Percentiles rank a stretch among this genome's conserved stretches.
phyloP scores from a whole-genome alignment of 2,329 filamentous ascomycete species.

The Myriosclerotinia curreyana region DNA sequence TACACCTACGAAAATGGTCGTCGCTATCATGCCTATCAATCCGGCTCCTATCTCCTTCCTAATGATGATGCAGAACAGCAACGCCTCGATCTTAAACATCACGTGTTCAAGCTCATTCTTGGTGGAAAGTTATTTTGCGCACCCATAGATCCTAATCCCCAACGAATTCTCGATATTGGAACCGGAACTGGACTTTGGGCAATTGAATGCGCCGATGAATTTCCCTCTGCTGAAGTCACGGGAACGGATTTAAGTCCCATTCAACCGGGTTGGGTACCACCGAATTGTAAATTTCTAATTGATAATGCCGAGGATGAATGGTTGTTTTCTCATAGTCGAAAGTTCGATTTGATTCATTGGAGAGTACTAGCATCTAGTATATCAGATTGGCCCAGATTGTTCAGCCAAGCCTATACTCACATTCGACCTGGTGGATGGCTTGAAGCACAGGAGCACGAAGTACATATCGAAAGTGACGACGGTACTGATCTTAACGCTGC shows the following conservation, averaged over 20 bases:
- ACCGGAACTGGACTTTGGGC: conserved; percentile 60
- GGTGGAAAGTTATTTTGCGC: conserved; percentile 47
- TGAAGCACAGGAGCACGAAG: conserved; percentile 54
- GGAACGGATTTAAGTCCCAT: conserved; percentile 59
- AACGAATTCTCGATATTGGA: conserved; percentile 55
- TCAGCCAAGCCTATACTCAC: conserved; percentile 48
- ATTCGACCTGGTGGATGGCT: conserved; percentile 55
- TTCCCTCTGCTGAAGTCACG: conserved; percentile 46
- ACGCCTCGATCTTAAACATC: conserved; percentile 51
- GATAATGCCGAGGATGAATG: conserved; percentile 59
- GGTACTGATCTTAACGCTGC: conserved; percentile 43
- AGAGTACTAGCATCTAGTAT: conserved; percentile 56
- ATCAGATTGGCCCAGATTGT: conserved; percentile 52
- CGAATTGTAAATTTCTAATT: conserved; percentile 59
- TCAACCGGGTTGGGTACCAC: conserved; percentile 56
- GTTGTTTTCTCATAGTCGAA: conserved; percentile 49
- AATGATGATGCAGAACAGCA: conserved; percentile 61
- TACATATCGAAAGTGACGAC: conserved; percentile 47
- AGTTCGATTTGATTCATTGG: conserved; percentile 60
- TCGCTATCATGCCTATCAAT: conserved; percentile 55
- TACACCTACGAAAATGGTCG: conserved; percentile 57
- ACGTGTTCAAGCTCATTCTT: conserved; percentile 34
- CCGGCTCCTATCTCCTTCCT: conserved; percentile 56
- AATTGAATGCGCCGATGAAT: conserved; percentile 55
- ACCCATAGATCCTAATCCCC: conserved; percentile 47